Evolutionary conservation across 2,329 filamentous ascomycete species (phyloP).

Genomic region (Aphanoascus verrucosus): DNA sequence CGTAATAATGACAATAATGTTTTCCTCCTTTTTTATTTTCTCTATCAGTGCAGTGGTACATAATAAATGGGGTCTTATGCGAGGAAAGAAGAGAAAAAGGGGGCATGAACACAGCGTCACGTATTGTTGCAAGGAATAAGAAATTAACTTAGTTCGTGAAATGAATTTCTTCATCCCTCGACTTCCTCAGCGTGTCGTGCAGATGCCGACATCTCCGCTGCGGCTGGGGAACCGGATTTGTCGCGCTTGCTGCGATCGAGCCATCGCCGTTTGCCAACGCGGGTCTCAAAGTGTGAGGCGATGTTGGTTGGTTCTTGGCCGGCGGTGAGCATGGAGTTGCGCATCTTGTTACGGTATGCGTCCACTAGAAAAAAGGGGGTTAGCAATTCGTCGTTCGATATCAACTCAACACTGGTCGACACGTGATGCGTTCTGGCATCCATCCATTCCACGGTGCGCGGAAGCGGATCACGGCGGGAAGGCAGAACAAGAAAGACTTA

Average conservation of each 20-base stretch:
- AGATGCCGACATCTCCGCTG: conserved; percentile 22
- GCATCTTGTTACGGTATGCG: conserved; percentile 86
- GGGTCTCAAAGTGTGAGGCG: conserved; percentile 79
- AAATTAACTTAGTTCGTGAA: neutral
- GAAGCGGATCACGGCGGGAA: neutral
- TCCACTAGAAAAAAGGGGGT: conserved; percentile 52
- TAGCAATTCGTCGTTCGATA: conserved; percentile 8
- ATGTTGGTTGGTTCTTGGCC: conserved; percentile 64
- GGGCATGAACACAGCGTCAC: too few species aligned
- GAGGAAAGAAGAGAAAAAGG: neutral
- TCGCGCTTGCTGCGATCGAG: conserved; percentile 20
- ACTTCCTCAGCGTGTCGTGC: conserved; percentile 31
- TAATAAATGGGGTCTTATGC: neutral
- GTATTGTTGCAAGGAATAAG: too few species aligned
- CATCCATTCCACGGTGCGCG: too few species aligned
- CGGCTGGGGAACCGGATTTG: conserved; percentile 12
- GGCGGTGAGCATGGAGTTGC: conserved; percentile 64
- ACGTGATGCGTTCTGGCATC: too few species aligned
- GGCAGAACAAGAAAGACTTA: conserved; percentile 47
- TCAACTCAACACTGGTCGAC: too few species aligned
- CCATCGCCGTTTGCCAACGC: conserved; percentile 28
- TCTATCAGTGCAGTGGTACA: neutral
- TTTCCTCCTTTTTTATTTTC: neutral
- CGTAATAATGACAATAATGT: neutral
- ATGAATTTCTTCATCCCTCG: conserved; percentile 19